phyloP scores from a whole-genome alignment of 768 basidiomycete genomes.

The Lactifluus echinatus region DNA sequence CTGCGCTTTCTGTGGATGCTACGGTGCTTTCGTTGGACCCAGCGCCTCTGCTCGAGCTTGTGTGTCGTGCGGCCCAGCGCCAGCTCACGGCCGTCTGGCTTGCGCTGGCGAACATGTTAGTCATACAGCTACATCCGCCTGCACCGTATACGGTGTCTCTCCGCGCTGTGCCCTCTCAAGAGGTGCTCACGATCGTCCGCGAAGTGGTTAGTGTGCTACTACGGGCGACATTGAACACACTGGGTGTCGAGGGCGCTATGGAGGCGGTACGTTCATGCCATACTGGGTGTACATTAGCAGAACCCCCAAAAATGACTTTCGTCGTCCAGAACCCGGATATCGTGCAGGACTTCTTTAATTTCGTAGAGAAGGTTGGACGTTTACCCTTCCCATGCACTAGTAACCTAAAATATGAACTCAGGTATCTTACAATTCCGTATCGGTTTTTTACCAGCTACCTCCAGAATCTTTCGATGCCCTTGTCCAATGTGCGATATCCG shows the following conservation, averaged over 20 bases:
- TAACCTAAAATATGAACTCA: constrained; percentile 9
- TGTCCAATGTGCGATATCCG: constrained; percentile 58
- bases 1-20: constrained; percentile 64
- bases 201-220: constrained; percentile 50
- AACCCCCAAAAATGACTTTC: background rate
- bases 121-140: constrained; percentile 77
- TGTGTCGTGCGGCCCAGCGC: constrained; percentile 62
- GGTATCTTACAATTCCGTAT: constrained; percentile 52
- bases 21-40: constrained; percentile 78
- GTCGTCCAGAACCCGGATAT: constrained; percentile 75
- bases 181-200: constrained; percentile 50
- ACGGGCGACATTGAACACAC: constrained; percentile 43
- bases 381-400: background rate
- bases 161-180: constrained; percentile 42
- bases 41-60: constrained; percentile 69
- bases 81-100: constrained; percentile 81
- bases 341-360: constrained; percentile 82
- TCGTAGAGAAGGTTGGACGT: constrained; percentile 57
- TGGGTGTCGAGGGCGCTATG: constrained; percentile 58
- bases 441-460: constrained; percentile 53
- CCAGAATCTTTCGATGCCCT: constrained; percentile 55
- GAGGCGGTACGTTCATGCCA: constrained; percentile 43
- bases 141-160: constrained; percentile 36
- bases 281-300: background rate
- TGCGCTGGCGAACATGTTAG: constrained; percentile 68